These are phyloP conservation scores for Adansonia digitata DNA, from an alignment of 345 rosid species.

Conservation along the genomic window DNA sequence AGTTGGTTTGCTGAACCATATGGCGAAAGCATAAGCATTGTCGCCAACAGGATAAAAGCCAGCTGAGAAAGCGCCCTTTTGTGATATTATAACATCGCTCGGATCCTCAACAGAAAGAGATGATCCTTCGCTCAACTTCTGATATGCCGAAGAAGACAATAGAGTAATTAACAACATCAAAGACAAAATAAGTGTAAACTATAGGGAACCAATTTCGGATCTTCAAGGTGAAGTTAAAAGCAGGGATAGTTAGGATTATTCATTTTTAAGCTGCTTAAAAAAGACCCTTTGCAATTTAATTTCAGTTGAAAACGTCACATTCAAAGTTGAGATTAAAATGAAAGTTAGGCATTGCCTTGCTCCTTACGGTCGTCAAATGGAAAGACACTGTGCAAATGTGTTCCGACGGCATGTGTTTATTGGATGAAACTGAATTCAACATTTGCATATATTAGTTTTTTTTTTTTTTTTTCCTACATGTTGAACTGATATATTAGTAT, in stretches of 20 bases:
- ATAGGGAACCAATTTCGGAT: neutral
- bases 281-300: neutral
- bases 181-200: neutral
- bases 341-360: neutral
- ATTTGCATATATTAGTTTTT: too few relatives aligned
- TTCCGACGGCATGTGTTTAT: too few relatives aligned
- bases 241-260: too few relatives aligned
- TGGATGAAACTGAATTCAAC: too few relatives aligned
- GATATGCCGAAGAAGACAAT: too few relatives aligned
- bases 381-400: too few relatives aligned
- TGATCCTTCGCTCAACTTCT: too few relatives aligned
- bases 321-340: neutral
- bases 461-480: too few relatives aligned
- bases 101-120: constrained; percentile 24
- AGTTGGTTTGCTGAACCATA: constrained; percentile 24
- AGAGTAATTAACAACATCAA: neutral
- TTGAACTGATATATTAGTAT: too few relatives aligned
- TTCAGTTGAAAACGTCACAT: neutral
- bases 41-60: constrained; percentile 29
- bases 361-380: neutral
- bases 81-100: constrained; percentile 12
- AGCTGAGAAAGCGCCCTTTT: constrained; percentile 10
- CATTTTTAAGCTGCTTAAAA: neutral
- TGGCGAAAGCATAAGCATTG: constrained; percentile 26
- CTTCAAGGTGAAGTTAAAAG: neutral